Evolutionary conservation across 345 rosid genomes (phyloP), one percentile per base, ranked within the genome.

Genomic region (Moringa oleifera): DNA sequence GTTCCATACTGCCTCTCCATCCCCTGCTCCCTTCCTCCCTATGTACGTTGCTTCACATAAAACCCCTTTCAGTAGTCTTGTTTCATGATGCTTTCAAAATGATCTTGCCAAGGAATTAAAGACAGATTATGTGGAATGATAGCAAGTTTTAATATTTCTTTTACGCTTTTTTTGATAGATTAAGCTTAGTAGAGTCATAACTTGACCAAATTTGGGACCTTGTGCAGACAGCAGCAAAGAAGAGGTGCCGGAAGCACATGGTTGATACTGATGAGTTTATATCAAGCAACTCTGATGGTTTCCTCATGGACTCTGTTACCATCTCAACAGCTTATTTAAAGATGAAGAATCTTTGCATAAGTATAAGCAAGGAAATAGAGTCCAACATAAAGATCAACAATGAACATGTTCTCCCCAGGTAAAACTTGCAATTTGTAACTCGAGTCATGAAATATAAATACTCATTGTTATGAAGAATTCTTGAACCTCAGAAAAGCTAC

Each of bases 361-460:
- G 64, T 63, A 68, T 94, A 57, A 72, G 89, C 65, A 81, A 73
- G 51, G 99, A 94, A 75, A 82, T 90, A 71, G 81, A 71, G 64
- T 69, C 87, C 51, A 96, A 90, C 67, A 86, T 94, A 74, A 80
- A 85, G 78, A 94, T 94, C 69, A 95, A 88, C 85, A 85, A 81
- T 69, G 88, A 82, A 58, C 88, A 94, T 67, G 77, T 94, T 61
- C 85, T 94, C 45, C 99, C 97, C 53, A 90, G 97, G 99, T 88
- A 79, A 47, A 24, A 47, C 53, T 45, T 41, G 47, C 17, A 15
- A 41, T 41, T 41, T 7, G 12, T 58, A 52, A 36, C 0, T 45
- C 12, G 13, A 9, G 12, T 41, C 13, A 8, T 28, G 33, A 28
- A 28, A 28, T 16, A 41, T 15, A 11, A 41, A 41, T 41, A 15